Percentiles rank a stretch among this genome's conserved stretches.
Evolutionary conservation across 1,284 basidiomycete species (phyloP).

Genomic region (Earliella scabrosa): DNA sequence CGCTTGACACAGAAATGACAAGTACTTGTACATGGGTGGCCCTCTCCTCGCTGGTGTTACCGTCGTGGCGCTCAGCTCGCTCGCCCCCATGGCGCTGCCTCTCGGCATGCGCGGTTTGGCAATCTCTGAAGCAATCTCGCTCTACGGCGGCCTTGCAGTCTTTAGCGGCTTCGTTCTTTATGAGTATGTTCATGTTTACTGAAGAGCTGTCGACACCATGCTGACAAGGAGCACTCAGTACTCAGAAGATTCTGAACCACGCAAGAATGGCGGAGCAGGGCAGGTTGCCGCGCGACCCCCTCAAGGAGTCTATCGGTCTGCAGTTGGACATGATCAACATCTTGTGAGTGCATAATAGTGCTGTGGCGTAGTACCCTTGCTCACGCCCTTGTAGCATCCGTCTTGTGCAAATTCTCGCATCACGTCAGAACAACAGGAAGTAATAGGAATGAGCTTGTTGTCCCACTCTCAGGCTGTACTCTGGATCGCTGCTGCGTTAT

Average conservation of each 20-base stretch:
- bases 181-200: constrained; percentile 32
- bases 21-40: constrained; percentile 85
- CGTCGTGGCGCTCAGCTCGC: constrained; percentile 83
- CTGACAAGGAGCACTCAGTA: constrained; percentile 44
- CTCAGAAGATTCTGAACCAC: constrained; percentile 82
- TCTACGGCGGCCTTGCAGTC: constrained; percentile 88
- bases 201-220: neutral
- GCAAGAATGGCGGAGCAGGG: constrained; percentile 78
- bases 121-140: constrained; percentile 77
- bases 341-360: constrained; percentile 54
- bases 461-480: neutral
- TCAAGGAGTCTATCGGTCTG: constrained; percentile 80
- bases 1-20: constrained; percentile 64
- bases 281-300: constrained; percentile 69
- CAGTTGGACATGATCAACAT: constrained; percentile 91
- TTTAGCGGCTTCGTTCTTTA: constrained; percentile 89
- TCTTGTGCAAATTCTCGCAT: constrained; percentile 81
- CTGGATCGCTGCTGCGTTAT: neutral
- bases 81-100: constrained; percentile 89
- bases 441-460: constrained; percentile 20
- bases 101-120: constrained; percentile 80
- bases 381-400: constrained; percentile 57
- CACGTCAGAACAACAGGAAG: constrained; percentile 60
- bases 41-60: constrained; percentile 85
- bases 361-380: neutral